Evolutionary conservation across 2,329 filamentous ascomycete species (phyloP).

Genomic region (Cladosporium sp.): DNA sequence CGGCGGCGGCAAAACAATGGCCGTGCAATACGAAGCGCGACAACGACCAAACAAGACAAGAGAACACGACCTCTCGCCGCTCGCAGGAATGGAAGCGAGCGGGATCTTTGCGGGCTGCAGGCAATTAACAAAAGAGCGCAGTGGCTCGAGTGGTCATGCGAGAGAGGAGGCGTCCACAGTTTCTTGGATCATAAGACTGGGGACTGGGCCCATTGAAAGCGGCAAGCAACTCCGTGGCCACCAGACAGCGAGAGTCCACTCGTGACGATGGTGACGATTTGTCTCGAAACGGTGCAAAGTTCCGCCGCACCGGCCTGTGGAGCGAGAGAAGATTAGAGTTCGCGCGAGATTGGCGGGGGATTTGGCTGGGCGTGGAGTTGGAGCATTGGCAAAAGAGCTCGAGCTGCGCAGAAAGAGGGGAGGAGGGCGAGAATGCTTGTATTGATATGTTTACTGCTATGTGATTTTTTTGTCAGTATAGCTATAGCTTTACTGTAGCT

Average conservation of each 20-base stretch:
- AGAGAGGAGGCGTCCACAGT: neutral
- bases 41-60: neutral
- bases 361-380: conserved; percentile 20
- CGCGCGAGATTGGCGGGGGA: conserved; percentile 7
- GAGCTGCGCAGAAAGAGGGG: neutral
- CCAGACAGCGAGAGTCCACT: neutral
- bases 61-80: neutral
- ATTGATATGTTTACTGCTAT: neutral
- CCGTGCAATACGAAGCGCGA: neutral
- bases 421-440: neutral
- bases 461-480: neutral
- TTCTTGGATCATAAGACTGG: neutral
- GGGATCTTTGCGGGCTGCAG: conserved; percentile 8
- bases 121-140: neutral
- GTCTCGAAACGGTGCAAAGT: conserved; percentile 10
- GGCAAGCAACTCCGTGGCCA: conserved; percentile 11
- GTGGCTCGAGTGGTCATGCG: neutral
- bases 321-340: conserved; percentile 3
- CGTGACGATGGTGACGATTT: neutral
- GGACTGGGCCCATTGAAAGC: neutral
- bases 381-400: neutral
- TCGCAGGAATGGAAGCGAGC: conserved; percentile 1
- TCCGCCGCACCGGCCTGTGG: neutral
- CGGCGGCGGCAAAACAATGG: neutral
- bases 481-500: conserved; percentile 8